Percentiles rank a stretch among this genome's conserved stretches.
Evolutionary conservation across 805 yeast species (phyloP).

Genomic region (Brettanomyces sp.): DNA sequence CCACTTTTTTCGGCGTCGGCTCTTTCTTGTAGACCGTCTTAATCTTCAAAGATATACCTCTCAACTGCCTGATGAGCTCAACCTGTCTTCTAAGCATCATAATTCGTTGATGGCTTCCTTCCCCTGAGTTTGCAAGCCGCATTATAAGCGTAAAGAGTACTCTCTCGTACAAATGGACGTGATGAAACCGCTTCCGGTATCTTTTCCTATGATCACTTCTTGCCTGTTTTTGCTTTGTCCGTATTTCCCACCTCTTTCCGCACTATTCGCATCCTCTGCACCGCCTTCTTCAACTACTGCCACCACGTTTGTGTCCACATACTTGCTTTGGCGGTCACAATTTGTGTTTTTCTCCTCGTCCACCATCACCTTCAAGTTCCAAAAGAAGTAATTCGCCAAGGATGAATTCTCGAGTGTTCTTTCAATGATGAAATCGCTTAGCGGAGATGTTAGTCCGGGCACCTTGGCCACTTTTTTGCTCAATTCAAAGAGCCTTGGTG

Average conservation of each 20-base stretch:
- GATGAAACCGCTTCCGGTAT: constrained; percentile 2
- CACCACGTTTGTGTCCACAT: not conserved
- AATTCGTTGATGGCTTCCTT: constrained; percentile 20
- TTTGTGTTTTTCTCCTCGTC: constrained; percentile 42
- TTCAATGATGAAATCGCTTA: constrained; percentile 66
- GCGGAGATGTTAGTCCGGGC: constrained; percentile 38
- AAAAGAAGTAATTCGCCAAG: constrained; percentile 77
- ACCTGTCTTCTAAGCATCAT: constrained; percentile 40
- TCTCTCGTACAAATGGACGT: constrained; percentile 14
- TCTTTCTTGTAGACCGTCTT: constrained; percentile 54
- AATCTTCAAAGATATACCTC: constrained; percentile 54
- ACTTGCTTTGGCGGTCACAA: not conserved
- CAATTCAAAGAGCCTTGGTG: constrained; percentile 10
- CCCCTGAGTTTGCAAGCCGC: constrained; percentile 12
- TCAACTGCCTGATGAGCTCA: constrained; percentile 55
- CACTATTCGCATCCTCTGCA: constrained; percentile 9
- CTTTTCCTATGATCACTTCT: not conserved
- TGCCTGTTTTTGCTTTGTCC: constrained; percentile 4
- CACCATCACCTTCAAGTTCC: constrained; percentile 86
- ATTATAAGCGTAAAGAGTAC: constrained; percentile 23
- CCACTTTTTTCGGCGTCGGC: constrained; percentile 67
- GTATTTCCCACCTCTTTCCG: constrained; percentile 3
- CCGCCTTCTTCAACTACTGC: constrained; percentile 1
- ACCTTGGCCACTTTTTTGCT: constrained; percentile 7
- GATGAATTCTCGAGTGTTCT: constrained; percentile 56